Conservation (phyloP, 1,139 yeast species). For the Suhomyces choctaworum region DNA sequence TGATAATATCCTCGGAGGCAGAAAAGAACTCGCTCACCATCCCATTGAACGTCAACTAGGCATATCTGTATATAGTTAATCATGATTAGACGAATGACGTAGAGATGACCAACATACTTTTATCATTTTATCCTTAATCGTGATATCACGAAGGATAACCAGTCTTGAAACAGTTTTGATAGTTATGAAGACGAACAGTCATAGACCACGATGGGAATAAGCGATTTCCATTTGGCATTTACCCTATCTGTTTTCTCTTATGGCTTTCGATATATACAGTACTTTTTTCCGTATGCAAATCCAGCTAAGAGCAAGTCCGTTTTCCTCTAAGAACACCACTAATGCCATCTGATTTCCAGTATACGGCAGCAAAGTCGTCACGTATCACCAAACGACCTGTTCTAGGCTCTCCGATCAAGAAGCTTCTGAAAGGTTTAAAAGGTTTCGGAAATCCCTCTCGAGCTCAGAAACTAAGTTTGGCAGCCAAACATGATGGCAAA, state of each 20-base stretch:
- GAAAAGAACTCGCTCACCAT: slow-evolving; percentile 24
- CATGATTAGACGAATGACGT: not conserved
- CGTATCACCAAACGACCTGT: slow-evolving; percentile 26
- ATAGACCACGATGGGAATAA: no score
- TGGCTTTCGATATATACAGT: no score
- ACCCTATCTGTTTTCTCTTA: no score
- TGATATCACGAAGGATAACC: no score
- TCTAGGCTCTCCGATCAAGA: slow-evolving; percentile 20
- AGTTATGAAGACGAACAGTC: no score
- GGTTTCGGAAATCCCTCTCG: slow-evolving; percentile 3
- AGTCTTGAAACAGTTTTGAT: no score
- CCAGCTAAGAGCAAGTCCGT: no score
- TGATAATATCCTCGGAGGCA: slow-evolving; percentile 28
- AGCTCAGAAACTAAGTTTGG: slow-evolving; percentile 1
- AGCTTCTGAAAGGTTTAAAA: slow-evolving; percentile 19
- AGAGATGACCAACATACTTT: no score
- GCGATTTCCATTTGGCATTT: no score
- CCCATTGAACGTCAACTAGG: slow-evolving; percentile 14
- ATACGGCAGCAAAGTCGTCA: slow-evolving; percentile 47
- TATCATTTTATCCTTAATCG: no score
- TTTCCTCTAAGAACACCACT: not conserved
- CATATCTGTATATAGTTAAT: slow-evolving; percentile 14
- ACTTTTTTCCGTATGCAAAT: no score
- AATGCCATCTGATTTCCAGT: slow-evolving; percentile 25
- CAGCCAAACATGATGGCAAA: slow-evolving; percentile 6